Conservation (phyloP, 192 early-diverging fungal species). For the Mortierella antarctica region DNA sequence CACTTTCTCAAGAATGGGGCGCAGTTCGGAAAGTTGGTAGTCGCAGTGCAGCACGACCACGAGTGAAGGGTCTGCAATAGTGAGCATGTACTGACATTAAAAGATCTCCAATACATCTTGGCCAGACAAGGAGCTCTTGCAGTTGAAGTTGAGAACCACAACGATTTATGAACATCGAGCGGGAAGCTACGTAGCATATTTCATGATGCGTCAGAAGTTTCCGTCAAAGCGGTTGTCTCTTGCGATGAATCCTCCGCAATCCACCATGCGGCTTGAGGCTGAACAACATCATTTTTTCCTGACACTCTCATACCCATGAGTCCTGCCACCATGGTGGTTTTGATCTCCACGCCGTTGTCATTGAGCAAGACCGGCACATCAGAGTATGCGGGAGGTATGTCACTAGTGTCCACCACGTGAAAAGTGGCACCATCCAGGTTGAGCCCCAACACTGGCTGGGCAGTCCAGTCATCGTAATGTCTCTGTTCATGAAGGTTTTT, state of each 20-base stretch:
- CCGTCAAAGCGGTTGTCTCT: too few relatives aligned
- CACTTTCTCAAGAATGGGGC: constrained; percentile 16
- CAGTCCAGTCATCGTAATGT: not conserved
- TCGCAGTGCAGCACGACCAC: too few relatives aligned
- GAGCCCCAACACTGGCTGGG: not conserved
- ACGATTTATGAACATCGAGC: too few relatives aligned
- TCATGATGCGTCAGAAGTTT: too few relatives aligned
- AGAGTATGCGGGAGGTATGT: constrained; percentile 9
- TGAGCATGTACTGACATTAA: too few relatives aligned
- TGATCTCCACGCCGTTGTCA: constrained; percentile 10
- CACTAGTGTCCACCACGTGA: constrained; percentile 2
- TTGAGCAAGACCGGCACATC: constrained; percentile 18
- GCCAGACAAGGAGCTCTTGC: too few relatives aligned
- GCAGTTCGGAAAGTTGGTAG: constrained; percentile 49
- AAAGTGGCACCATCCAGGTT: constrained; percentile 6
- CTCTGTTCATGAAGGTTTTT: not conserved
- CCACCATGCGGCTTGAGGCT: not conserved
- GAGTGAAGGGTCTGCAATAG: too few relatives aligned
- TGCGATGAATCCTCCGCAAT: too few relatives aligned
- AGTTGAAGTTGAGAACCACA: too few relatives aligned
- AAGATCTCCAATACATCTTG: too few relatives aligned
- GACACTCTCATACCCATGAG: constrained; percentile 10
- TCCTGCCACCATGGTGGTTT: constrained; percentile 12
- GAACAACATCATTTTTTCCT: not conserved
- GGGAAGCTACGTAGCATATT: too few relatives aligned